Evolutionary conservation across 305 asterid genomes (phyloP).

Genomic region (Fraxinus platypoda): DNA sequence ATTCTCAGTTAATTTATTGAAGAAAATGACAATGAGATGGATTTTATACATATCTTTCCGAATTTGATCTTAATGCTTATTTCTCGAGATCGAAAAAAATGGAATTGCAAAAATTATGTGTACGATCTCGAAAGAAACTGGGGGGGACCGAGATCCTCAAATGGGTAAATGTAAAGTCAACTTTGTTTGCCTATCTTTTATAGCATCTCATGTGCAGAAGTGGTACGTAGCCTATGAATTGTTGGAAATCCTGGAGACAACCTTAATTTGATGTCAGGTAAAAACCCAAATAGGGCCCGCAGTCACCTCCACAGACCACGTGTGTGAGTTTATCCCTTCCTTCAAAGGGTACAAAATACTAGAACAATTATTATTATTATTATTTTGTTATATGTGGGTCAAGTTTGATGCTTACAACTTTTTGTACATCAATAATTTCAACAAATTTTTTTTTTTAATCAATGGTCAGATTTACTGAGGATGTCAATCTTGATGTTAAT

Average conservation of each 20-base stretch:
- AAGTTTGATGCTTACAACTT: too few species aligned
- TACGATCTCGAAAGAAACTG: background rate
- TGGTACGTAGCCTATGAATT: background rate
- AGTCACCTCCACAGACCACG: background rate
- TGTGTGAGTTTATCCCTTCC: background rate
- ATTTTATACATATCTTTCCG: background rate
- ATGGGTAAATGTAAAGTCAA: background rate
- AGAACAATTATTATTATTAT: background rate
- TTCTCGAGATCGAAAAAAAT: background rate
- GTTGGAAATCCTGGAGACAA: constrained; percentile 8
- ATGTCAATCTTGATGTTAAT: background rate
- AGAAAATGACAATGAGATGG: background rate
- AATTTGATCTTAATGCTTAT: background rate
- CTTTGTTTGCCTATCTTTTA: background rate
- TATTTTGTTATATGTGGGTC: background rate
- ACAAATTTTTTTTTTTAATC: too few species aligned
- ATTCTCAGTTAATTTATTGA: background rate
- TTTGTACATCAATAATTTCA: too few species aligned
- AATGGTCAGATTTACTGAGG: background rate
- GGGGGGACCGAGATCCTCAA: background rate
- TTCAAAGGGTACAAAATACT: background rate
- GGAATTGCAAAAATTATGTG: background rate
- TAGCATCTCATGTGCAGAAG: constrained; percentile 6
- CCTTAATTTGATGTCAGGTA: constrained; percentile 5
- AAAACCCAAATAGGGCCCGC: background rate